Conservation (phyloP, 257 asterid genomes). For the Lantana camara region DNA sequence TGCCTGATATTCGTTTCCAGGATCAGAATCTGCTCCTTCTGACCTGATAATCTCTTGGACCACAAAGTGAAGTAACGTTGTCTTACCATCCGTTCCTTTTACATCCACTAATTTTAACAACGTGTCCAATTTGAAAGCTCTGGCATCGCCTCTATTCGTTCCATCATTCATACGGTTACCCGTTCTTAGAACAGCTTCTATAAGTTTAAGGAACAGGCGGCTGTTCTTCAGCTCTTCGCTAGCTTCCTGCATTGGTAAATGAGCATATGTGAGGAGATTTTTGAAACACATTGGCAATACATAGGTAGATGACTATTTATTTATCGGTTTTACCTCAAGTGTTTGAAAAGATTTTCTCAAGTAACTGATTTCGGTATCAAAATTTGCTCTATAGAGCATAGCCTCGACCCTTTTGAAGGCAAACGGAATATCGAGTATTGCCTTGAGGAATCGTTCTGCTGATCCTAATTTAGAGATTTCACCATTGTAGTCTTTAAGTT, state of each 20-base stretch:
- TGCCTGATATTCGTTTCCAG: constrained; percentile 33
- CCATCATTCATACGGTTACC: constrained; percentile 97
- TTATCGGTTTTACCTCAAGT: constrained; percentile 74
- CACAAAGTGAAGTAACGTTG: constrained; percentile 94
- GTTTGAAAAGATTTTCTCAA: constrained; percentile 78
- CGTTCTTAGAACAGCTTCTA: constrained; percentile 89
- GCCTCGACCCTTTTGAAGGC: constrained; percentile 94
- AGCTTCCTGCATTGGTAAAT: constrained; percentile 64
- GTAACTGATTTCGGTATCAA: constrained; percentile 80
- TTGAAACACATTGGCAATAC: neutral
- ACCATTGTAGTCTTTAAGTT: constrained; percentile 70
- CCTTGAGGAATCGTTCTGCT: constrained; percentile 91
- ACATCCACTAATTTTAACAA: constrained; percentile 79
- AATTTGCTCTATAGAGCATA: constrained; percentile 93
- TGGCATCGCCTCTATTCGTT: constrained; percentile 89
- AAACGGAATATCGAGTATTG: constrained; percentile 81
- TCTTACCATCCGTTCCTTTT: constrained; percentile 94
- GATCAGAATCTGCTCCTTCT: constrained; percentile 58
- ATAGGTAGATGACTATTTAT: neutral
- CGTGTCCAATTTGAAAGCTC: constrained; percentile 91
- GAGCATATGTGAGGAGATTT: constrained; percentile 4
- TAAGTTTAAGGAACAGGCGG: constrained; percentile 86
- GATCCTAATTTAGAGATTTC: constrained; percentile 77
- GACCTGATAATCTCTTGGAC: constrained; percentile 95
- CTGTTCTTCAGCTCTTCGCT: constrained; percentile 92